Conservation (phyloP, 2,329 filamentous ascomycete genomes). For the Endocalyx cinctus region DNA sequence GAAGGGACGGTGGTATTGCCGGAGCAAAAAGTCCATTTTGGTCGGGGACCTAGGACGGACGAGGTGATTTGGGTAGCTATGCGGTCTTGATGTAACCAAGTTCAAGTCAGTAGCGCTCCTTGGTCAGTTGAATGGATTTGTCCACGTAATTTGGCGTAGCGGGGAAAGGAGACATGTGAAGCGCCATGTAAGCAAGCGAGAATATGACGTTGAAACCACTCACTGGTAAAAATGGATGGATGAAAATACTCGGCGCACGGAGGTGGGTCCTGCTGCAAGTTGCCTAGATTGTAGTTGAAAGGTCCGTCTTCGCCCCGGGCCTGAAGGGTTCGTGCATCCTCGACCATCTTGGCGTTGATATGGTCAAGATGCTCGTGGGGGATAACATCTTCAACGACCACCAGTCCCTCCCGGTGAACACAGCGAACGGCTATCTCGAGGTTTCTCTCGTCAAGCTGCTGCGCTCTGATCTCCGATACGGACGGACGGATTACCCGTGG, state of each 20-base stretch:
- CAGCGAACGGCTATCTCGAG: slow-evolving; percentile 51
- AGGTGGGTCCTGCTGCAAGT: slow-evolving; percentile 57
- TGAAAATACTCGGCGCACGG: slow-evolving; percentile 45
- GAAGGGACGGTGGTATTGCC: slow-evolving; percentile 54
- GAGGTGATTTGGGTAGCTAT: slow-evolving; percentile 54
- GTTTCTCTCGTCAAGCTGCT: slow-evolving; percentile 40
- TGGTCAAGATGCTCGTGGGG: slow-evolving; percentile 45
- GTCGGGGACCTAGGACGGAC: slow-evolving; percentile 48
- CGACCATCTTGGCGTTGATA: slow-evolving; percentile 55
- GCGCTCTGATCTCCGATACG: slow-evolving; percentile 31
- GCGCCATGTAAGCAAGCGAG: no score
- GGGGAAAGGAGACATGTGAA: not conserved
- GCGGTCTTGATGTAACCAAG: slow-evolving; percentile 32
- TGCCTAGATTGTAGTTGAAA: slow-evolving; percentile 60
- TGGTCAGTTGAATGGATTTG: no score
- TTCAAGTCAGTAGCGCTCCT: not conserved
- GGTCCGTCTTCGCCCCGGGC: slow-evolving; percentile 47
- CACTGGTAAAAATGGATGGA: slow-evolving; percentile 51
- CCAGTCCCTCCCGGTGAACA: slow-evolving; percentile 49
- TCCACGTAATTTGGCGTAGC: not conserved
- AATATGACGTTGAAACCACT: no score
- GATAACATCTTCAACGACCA: slow-evolving; percentile 51
- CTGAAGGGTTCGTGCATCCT: slow-evolving; percentile 50
- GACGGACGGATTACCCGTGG: slow-evolving; percentile 18
- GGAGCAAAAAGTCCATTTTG: slow-evolving; percentile 54